phyloP scores from a whole-genome alignment of 2,329 filamentous ascomycete genomes.

The Dothistroma septosporum region DNA sequence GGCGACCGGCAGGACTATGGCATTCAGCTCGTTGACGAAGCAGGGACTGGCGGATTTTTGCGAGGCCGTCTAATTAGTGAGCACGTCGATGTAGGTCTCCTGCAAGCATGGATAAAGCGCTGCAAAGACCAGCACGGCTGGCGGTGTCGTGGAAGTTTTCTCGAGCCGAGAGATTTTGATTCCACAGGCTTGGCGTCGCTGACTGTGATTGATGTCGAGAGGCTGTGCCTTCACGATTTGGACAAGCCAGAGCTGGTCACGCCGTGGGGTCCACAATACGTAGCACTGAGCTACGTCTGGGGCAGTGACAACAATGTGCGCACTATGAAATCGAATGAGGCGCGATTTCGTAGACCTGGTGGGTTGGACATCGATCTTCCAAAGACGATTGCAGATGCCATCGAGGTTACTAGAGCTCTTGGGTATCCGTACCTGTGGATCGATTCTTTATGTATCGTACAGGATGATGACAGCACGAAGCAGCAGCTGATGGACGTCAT shows the following conservation, averaged over 20 bases:
- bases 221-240: background rate
- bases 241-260: background rate
- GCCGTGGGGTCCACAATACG: background rate
- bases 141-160: background rate
- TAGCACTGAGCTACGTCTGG: conserved; percentile 9
- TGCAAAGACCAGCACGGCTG: background rate
- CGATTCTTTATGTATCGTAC: conserved; percentile 6
- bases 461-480: conserved; percentile 2
- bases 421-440: conserved; percentile 8
- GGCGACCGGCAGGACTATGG: background rate
- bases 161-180: background rate
- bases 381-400: conserved; percentile 3
- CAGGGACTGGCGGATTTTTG: background rate
- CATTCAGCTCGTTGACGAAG: background rate
- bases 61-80: background rate
- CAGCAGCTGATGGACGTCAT: background rate
- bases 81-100: background rate
- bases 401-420: background rate
- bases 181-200: background rate
- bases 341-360: background rate
- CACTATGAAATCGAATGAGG: background rate
- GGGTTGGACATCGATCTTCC: background rate
- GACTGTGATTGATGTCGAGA: background rate
- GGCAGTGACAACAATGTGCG: background rate
- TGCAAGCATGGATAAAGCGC: background rate